Percentiles rank a stretch among this genome's conserved stretches.
These are phyloP conservation scores for Apocynum venetum DNA, from an alignment of 257 asterid species.

Conservation along the genomic window DNA sequence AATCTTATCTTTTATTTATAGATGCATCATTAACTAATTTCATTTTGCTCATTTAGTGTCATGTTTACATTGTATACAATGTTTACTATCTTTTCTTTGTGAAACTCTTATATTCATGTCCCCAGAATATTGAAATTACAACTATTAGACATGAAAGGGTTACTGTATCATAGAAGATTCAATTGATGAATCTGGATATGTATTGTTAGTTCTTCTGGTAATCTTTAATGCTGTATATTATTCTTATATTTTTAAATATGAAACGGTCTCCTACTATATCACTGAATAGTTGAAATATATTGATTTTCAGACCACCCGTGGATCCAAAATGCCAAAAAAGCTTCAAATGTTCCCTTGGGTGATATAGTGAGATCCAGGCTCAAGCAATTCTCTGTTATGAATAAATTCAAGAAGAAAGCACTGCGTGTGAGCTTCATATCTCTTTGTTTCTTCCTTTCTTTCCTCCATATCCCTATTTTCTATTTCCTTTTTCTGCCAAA, in stretches of 20 bases:
- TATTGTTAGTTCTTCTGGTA: not conserved
- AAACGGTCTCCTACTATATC: not conserved
- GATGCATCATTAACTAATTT: not conserved
- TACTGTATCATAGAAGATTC: not conserved
- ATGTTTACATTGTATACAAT: not conserved
- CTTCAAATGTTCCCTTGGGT: constrained; percentile 85
- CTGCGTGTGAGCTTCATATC: constrained; percentile 57
- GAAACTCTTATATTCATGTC: not conserved
- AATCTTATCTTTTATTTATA: not conserved
- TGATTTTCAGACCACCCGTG: constrained; percentile 72
- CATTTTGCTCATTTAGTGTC: not conserved
- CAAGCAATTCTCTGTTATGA: constrained; percentile 84
- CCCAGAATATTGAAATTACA: not conserved
- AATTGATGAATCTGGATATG: not conserved
- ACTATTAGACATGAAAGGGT: not conserved
- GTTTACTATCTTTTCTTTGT: not conserved
- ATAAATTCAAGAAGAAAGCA: constrained; percentile 87
- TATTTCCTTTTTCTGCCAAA: not conserved
- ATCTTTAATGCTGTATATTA: not conserved
- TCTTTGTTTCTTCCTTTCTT: not conserved
- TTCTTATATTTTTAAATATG: not conserved
- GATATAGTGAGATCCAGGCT: constrained; percentile 85
- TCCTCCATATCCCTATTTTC: not conserved
- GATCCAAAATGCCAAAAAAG: constrained; percentile 83
- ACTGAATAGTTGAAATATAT: constrained; percentile 3